Evolutionary conservation across 352 stramenopile genomes (phyloP).

Genomic region (Phytophthora gonapodyides): DNA sequence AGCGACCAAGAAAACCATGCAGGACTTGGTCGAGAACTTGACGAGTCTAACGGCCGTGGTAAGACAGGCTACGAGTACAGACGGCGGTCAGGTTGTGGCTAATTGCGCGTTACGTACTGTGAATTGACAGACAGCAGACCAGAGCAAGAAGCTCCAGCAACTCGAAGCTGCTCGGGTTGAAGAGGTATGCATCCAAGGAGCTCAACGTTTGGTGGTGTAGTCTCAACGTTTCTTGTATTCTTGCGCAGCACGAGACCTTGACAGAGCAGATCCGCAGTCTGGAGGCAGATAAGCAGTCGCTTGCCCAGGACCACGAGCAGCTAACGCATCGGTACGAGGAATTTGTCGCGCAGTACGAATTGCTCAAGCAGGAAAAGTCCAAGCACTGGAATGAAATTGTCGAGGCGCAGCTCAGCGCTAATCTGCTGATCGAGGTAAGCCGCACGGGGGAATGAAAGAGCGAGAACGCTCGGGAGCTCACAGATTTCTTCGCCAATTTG

Average conservation of each 20-base stretch:
- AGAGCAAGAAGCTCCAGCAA: slow-evolving; percentile 71
- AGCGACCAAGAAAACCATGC: slow-evolving; percentile 60
- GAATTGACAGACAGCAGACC: slow-evolving; percentile 52
- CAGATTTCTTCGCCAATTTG: not conserved
- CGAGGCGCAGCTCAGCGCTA: slow-evolving; percentile 68
- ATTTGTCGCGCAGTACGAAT: slow-evolving; percentile 53
- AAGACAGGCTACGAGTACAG: slow-evolving; percentile 1
- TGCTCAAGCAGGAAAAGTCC: slow-evolving; percentile 63
- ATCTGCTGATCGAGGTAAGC: slow-evolving; percentile 73
- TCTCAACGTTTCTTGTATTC: slow-evolving; percentile 4
- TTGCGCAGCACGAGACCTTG: slow-evolving; percentile 39
- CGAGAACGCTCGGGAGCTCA: slow-evolving; percentile 4
- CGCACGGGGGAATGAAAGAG: not conserved
- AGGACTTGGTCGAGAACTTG: slow-evolving; percentile 70
- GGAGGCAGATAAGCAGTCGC: slow-evolving; percentile 42
- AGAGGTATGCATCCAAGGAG: slow-evolving; percentile 36
- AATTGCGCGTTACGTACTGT: not conserved
- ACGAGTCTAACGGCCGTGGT: slow-evolving; percentile 66
- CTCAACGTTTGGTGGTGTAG: not conserved
- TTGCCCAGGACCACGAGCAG: slow-evolving; percentile 48
- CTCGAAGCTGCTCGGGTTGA: slow-evolving; percentile 46
- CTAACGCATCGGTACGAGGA: slow-evolving; percentile 49
- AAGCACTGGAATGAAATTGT: slow-evolving; percentile 79
- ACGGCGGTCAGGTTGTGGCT: too few species aligned
- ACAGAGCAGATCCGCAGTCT: slow-evolving; percentile 39